Base-by-base conservation (phyloP, 164 flowering plant species). In the Annona squamosa region DNA sequence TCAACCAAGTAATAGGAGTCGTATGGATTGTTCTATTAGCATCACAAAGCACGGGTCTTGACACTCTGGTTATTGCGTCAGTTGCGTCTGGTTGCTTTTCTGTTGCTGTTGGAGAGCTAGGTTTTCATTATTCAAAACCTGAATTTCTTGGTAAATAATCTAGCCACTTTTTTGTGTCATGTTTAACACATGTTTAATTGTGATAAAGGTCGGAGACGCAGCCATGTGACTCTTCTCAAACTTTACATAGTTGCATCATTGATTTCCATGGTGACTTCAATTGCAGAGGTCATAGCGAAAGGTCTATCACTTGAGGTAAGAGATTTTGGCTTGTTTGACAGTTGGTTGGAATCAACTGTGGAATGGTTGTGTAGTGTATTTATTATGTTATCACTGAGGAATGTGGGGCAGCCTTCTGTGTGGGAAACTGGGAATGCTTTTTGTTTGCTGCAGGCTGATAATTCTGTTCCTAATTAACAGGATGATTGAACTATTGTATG, bases 201-300 rank as follows among this genome's bases (percentile, higher is more conserved):
- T 72, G 3, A 75, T 83, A 67, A 69, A 92, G 97, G 97, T 75
- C 89, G 87, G 46, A 86, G 85, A 74, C 84, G 82, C 45, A 91
- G 90, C 82, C 79, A 82, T 71, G 77, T 65, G 46, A 81, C 16
- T 75, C 74, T 87, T 42, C 81, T 91, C 84, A 87, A 76, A 74
- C 59, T 84, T 46, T 88, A 86, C 77, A 72, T 84, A 68, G 71
- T 80, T 67, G 79, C 70, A 71, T 87, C 90, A 62, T 81, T 82
- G 45, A 41, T 80, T 63, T 83, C 84, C 3, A 56, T 78, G 7
- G 46, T 84, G 69, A 71, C 86, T 63, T 86, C 84, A 48, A 12
- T 80, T 56, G 77, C 71, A 68, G 56, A 57, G 74, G 75, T 82
- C 13, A 69, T 79, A n/a, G 73, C 44, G 71, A 80, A 77, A 67